Percentiles rank a stretch among this genome's conserved stretches.
Conservation (phyloP, 2,329 filamentous ascomycete species). For the Diaporthe sp. region DNA sequence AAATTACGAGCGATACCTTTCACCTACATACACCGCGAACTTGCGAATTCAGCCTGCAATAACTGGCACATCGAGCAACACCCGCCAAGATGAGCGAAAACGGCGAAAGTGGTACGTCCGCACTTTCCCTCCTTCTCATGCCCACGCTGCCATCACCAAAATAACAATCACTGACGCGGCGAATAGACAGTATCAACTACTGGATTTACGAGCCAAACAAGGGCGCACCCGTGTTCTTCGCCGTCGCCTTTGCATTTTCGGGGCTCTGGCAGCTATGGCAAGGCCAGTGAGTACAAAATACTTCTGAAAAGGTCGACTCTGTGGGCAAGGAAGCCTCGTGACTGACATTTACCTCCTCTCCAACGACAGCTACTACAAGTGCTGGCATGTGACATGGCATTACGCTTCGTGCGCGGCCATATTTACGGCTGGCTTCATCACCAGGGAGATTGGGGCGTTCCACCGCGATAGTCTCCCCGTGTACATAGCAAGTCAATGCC, state of each 20-base stretch:
- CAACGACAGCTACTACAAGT: constrained; percentile 57
- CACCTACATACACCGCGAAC: no score
- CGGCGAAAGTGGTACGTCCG: constrained; percentile 18
- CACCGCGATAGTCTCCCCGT: constrained; percentile 58
- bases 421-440: constrained; percentile 65
- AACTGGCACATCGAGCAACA: not conserved
- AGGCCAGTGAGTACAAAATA: constrained; percentile 57
- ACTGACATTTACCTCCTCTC: constrained; percentile 15
- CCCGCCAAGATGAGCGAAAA: constrained; percentile 25
- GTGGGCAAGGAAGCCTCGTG: not conserved
- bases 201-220: constrained; percentile 65
- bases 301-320: not conserved
- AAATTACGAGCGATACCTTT: not conserved
- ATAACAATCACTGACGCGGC: not conserved
- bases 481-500: constrained; percentile 57
- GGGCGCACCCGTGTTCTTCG: constrained; percentile 63
- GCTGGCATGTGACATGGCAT: constrained; percentile 64
- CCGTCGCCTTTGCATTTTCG: constrained; percentile 56
- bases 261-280: constrained; percentile 59
- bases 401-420: constrained; percentile 62
- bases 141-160: not conserved
- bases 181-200: constrained; percentile 54
- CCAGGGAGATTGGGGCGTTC: constrained; percentile 63
- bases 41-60: not conserved
- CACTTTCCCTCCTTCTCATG: not conserved